Percentiles rank a stretch among this genome's conserved stretches.
phyloP scores from a whole-genome alignment of 139 green algal species.

The Pseudopediastrum boryanum region DNA sequence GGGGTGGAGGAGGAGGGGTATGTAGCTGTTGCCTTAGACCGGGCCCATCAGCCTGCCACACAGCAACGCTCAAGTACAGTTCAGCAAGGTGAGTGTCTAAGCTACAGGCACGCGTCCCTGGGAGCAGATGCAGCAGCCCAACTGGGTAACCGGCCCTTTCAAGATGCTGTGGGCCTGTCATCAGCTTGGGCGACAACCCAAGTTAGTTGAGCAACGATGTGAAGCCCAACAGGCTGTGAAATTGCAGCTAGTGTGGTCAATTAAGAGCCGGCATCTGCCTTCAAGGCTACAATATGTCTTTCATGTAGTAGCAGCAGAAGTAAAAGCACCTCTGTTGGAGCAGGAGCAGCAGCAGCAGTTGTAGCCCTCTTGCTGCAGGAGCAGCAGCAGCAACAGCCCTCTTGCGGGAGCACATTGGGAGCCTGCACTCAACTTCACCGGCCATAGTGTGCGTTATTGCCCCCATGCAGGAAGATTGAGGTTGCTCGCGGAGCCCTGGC shows the following conservation, averaged over 20 bases:
- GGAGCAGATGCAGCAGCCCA: no score
- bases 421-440: background rate
- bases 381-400: background rate
- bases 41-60: background rate
- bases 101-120: no score
- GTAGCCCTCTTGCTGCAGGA: background rate
- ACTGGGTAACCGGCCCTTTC: no score
- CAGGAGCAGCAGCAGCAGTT: background rate
- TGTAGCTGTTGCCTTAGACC: background rate
- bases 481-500: slow-evolving; percentile 21
- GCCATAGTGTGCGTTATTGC: background rate
- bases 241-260: no score
- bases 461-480: slow-evolving; percentile 15
- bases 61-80: background rate
- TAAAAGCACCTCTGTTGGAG: background rate
- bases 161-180: no score
- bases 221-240: no score
- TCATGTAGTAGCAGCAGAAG: background rate
- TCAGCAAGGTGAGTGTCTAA: background rate
- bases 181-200: no score
- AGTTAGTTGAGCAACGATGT: no score
- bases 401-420: background rate
- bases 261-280: no score
- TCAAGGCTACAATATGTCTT: no score
- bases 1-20: background rate